These are phyloP conservation scores for Rhynchospora breviuscula DNA, from an alignment of 176 grass and related monocot species.

Conservation along the genomic window DNA sequence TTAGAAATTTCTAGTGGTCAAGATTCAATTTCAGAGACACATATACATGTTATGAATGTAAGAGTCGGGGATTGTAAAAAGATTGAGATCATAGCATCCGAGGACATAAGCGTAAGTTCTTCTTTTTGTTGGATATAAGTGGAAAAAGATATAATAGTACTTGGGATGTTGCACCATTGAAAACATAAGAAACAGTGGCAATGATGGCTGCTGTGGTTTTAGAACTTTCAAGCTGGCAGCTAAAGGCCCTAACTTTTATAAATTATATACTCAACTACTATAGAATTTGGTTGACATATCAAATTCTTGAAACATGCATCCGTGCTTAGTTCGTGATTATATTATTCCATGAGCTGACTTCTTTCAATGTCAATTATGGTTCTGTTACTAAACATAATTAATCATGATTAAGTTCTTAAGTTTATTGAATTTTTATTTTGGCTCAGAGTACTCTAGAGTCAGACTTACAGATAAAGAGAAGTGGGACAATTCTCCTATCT, in stretches of 20 bases:
- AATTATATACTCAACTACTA: background rate
- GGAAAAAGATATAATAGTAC: background rate
- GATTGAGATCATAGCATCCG: background rate
- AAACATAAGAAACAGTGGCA: background rate
- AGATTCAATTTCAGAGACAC: background rate
- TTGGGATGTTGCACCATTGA: background rate
- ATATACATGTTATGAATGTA: background rate
- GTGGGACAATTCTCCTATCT: background rate
- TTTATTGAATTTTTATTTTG: constrained; percentile 3
- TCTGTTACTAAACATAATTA: constrained; percentile 2
- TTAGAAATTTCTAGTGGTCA: too few relatives aligned
- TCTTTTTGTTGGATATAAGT: background rate
- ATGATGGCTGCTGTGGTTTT: background rate
- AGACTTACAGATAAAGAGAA: constrained; percentile 4
- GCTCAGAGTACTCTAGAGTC: background rate
- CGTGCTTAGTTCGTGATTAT: background rate
- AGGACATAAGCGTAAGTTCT: background rate
- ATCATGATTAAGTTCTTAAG: background rate
- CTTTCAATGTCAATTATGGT: constrained; percentile 12
- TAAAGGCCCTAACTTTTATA: background rate
- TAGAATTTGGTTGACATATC: constrained; percentile 3
- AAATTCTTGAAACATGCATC: constrained; percentile 1
- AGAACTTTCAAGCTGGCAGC: constrained; percentile 13
- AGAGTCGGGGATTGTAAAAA: background rate
- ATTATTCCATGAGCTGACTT: constrained; percentile 18